A percentile compares a stretch with the other conserved stretches of the same genome.
phyloP scores from a whole-genome alignment of 768 basidiomycete species.

The Xerocomellus intermedius region DNA sequence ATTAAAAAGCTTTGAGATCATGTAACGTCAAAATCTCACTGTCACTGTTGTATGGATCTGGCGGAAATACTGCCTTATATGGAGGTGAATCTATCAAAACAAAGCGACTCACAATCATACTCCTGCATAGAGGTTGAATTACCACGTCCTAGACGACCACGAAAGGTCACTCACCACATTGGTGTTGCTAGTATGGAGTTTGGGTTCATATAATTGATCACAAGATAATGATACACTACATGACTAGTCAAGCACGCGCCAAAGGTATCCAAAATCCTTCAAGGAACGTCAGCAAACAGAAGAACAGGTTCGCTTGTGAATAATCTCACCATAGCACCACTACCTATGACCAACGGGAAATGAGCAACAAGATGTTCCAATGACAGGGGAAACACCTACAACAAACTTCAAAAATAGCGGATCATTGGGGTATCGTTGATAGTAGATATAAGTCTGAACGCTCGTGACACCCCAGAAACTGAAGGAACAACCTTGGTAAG shows the following conservation, averaged over 20 bases:
- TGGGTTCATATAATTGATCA: slow-evolving; percentile 52
- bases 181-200: slow-evolving; percentile 38
- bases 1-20: background rate
- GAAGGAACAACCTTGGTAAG: background rate
- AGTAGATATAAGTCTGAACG: slow-evolving; percentile 54
- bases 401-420: slow-evolving; percentile 33
- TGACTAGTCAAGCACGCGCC: slow-evolving; percentile 52
- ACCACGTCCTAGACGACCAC: background rate
- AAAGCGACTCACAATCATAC: slow-evolving; percentile 44
- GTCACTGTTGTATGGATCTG: slow-evolving; percentile 56
- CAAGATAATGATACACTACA: slow-evolving; percentile 57
- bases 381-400: slow-evolving; percentile 27
- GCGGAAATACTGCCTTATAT: background rate
- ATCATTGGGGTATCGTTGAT: slow-evolving; percentile 38
- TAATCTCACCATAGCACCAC: slow-evolving; percentile 15
- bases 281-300: background rate
- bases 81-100: background rate
- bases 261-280: slow-evolving; percentile 52
- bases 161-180: slow-evolving; percentile 42
- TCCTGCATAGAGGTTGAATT: slow-evolving; percentile 35
- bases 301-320: background rate
- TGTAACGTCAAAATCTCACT: slow-evolving; percentile 33
- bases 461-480: slow-evolving; percentile 62
- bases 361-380: slow-evolving; percentile 26
- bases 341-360: slow-evolving; percentile 34